phyloP scores from a whole-genome alignment of 441 rosid genomes.

The Gossypium schwendimanii region DNA sequence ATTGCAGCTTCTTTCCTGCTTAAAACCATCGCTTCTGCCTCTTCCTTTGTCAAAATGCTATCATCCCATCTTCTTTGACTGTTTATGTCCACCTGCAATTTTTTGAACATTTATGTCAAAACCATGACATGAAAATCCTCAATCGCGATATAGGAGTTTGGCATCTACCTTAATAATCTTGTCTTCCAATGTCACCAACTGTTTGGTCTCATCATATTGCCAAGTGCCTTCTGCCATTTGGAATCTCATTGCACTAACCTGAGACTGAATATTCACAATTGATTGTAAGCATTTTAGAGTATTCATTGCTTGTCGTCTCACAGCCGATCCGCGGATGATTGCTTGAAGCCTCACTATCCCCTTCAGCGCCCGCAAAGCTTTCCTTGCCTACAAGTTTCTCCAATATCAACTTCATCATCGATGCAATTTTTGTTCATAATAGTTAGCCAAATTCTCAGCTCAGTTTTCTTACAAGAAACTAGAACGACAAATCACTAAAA shows the following conservation, averaged over 20 bases:
- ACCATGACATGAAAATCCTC: not conserved
- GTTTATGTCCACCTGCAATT: conserved; percentile 56
- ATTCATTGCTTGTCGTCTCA: conserved; percentile 70
- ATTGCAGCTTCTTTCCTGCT: conserved; percentile 69
- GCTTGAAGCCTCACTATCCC: conserved; percentile 96
- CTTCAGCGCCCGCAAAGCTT: conserved; percentile 75
- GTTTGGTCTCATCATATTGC: conserved; percentile 34
- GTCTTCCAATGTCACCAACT: conserved; percentile 39
- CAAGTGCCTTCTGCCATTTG: conserved; percentile 31
- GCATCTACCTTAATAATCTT: conserved; percentile 43
- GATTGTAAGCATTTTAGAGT: conserved; percentile 80
- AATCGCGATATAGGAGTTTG: not conserved
- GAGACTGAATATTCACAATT: conserved; percentile 69
- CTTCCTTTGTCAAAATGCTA: conserved; percentile 73
- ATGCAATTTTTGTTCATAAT: not conserved
- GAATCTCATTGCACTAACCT: conserved; percentile 49
- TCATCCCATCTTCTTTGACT: conserved; percentile 74
- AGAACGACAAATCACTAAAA: not conserved
- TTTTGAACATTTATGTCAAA: not conserved
- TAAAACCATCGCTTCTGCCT: conserved; percentile 46
- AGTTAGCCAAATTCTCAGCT: not conserved
- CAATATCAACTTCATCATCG: not conserved
- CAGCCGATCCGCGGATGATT: conserved; percentile 64
- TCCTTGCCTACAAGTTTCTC: conserved; percentile 57
- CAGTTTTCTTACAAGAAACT: not conserved